Evolutionary conservation across 306 rosid species (phyloP).

Genomic region (Quercus ilex): DNA sequence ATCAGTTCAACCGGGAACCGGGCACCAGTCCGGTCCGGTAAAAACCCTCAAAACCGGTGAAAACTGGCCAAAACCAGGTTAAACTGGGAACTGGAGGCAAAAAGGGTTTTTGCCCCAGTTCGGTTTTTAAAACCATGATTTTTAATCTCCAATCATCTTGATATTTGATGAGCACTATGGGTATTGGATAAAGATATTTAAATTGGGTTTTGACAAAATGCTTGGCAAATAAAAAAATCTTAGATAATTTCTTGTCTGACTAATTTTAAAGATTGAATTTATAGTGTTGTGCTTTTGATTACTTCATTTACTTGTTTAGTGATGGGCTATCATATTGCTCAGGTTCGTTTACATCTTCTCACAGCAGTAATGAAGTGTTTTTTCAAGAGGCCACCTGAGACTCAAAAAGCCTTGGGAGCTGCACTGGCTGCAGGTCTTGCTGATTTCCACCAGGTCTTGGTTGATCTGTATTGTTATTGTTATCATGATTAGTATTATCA

Average conservation of each 20-base stretch:
- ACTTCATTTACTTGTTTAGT: constrained; percentile 10
- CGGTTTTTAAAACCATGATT: too few species aligned
- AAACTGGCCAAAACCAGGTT: too few species aligned
- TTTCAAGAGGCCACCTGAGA: constrained; percentile 97
- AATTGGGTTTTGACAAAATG: too few species aligned
- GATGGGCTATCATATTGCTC: constrained; percentile 34
- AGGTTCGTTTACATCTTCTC: constrained; percentile 98
- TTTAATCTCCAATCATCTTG: too few species aligned
- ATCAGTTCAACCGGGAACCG: too few species aligned
- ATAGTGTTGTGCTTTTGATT: constrained; percentile 10
- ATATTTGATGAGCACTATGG: too few species aligned
- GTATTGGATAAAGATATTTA: too few species aligned
- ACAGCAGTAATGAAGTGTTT: constrained; percentile 99
- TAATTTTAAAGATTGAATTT: background rate
- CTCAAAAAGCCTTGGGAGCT: constrained; percentile 88
- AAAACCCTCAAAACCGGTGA: too few species aligned
- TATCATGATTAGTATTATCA: background rate
- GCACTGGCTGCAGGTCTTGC: constrained; percentile 94
- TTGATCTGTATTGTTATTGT: constrained; percentile 6
- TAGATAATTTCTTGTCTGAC: background rate
- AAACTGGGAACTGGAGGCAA: too few species aligned
- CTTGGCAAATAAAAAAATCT: too few species aligned
- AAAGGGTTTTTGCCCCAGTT: too few species aligned
- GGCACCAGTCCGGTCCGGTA: too few species aligned
- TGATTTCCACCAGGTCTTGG: constrained; percentile 87